Conservation (phyloP, 768 basidiomycete genomes). For the Leucosporidium creatinivorum region DNA sequence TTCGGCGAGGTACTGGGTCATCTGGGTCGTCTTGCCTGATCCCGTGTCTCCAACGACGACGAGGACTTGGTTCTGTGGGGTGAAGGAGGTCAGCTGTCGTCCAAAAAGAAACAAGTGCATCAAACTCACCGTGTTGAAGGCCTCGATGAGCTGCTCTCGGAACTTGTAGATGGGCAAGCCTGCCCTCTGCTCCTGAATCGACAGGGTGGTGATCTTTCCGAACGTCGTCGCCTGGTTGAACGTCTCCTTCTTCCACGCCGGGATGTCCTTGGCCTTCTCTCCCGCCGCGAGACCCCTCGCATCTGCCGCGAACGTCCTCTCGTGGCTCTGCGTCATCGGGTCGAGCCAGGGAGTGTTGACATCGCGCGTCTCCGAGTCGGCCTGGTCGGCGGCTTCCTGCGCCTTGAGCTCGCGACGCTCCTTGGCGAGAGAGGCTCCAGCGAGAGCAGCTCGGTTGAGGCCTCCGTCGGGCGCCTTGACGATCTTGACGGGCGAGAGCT, state of each 20-base stretch:
- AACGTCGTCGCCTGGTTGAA: slow-evolving; percentile 95
- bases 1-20: slow-evolving; percentile 97
- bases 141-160: slow-evolving; percentile 77
- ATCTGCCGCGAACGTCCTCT: slow-evolving; percentile 89
- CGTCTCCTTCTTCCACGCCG: slow-evolving; percentile 83
- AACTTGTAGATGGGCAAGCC: slow-evolving; percentile 92
- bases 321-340: slow-evolving; percentile 84
- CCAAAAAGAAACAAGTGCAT: background rate
- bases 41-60: slow-evolving; percentile 99
- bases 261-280: slow-evolving; percentile 71
- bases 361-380: slow-evolving; percentile 88
- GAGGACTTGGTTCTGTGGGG: slow-evolving; percentile 77
- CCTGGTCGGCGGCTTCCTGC: slow-evolving; percentile 87
- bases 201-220: slow-evolving; percentile 80
- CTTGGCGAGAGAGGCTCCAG: slow-evolving; percentile 86
- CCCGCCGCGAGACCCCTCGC: slow-evolving; percentile 57
- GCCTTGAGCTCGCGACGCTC: slow-evolving; percentile 89
- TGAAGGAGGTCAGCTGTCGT: slow-evolving; percentile 20
- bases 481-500: slow-evolving; percentile 94
- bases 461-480: slow-evolving; percentile 98
- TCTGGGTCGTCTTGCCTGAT: slow-evolving; percentile 97
- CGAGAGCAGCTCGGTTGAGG: slow-evolving; percentile 86
- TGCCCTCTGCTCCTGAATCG: slow-evolving; percentile 88
- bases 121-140: slow-evolving; percentile 70
- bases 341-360: slow-evolving; percentile 96